Evolutionary conservation across 306 rosid species (phyloP), one percentile per base, ranked within the genome.

Genomic region (Cucumis hystrix): DNA sequence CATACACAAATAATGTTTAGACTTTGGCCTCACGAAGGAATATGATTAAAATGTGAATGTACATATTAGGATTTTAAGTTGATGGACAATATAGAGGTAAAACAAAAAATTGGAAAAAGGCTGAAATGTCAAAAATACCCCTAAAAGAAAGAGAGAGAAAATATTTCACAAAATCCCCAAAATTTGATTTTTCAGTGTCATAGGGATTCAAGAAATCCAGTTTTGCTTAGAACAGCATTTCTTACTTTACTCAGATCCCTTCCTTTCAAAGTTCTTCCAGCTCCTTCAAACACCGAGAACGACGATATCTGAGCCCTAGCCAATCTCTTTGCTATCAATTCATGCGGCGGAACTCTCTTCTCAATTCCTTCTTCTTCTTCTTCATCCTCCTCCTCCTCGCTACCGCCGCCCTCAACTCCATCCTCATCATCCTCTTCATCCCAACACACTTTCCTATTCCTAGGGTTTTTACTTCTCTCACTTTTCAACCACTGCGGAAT

Each of bases 201-300:
- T 5, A 47, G 25, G 63, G 87, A 91, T 84, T 91, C 97, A 74
- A 94, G 96, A 41, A 94, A 94, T 12, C 98, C 98, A 75, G 98
- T 94, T 80, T 80, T 87, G 43, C 79, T 80, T 60, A 94, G 87
- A 20, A 91, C 81, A 80, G 94, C 92, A 78, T 94, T 91, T 77
- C 98, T 94, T 74, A 94, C 85, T 85, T 88, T 94, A 85, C 96
- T 91, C 9, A 94, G 91, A 78, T 94, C 97, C 80, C 97, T 90
- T 18, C 98, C 98, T 72, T 94, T 94, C 9, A 94, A 87, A 47
- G 97, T 94, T 76, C 98, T 94, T 28, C 98, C 98, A 81, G 79
- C 89, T 55, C 98, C 98, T 90, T 94, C 98, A 75, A 87, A 83
- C 23, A 93, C 98, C 23, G 98, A 93, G 79, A 93, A 93, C 28